These are phyloP conservation scores for Phalaenopsis aphrodite DNA, from an alignment of 106 monocot genomes.

Conservation along the genomic window DNA sequence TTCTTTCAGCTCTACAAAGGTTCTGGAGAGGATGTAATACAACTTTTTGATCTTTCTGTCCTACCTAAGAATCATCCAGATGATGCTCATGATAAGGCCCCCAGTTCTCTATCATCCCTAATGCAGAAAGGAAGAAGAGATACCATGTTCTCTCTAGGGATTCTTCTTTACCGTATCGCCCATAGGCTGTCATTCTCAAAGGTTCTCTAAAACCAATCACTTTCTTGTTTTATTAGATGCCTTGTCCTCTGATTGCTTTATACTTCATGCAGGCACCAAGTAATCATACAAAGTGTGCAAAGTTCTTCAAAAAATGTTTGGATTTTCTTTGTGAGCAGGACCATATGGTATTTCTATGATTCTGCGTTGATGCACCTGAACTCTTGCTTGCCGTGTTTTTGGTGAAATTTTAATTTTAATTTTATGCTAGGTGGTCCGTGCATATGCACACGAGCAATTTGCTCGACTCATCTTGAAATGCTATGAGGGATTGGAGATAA, in stretches of 20 bases:
- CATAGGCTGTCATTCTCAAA: constrained; percentile 91
- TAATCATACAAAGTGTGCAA: constrained; percentile 66
- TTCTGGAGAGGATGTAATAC: constrained; percentile 90
- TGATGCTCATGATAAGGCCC: constrained; percentile 40
- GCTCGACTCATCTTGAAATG: constrained; percentile 91
- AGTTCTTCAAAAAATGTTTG: constrained; percentile 89
- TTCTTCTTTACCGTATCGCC: constrained; percentile 84
- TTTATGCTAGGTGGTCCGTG: constrained; percentile 63
- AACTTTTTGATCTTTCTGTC: constrained; percentile 84
- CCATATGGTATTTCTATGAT: constrained; percentile 53
- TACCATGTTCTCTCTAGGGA: constrained; percentile 82
- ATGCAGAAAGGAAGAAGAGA: constrained; percentile 81
- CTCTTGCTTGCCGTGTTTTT: background rate
- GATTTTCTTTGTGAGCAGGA: constrained; percentile 76
- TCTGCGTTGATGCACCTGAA: background rate
- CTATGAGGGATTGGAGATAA: constrained; percentile 78
- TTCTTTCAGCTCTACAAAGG: constrained; percentile 72
- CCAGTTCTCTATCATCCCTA: constrained; percentile 48
- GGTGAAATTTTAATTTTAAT: background rate
- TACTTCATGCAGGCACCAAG: constrained; percentile 40
- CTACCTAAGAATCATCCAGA: constrained; percentile 54
- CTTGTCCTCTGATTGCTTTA: constrained; percentile 9
- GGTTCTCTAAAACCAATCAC: constrained; percentile 25
- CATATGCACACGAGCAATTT: constrained; percentile 98
- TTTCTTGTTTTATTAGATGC: background rate